Percentiles rank a stretch among this genome's conserved stretches.
These are phyloP conservation scores for Phialemoniopsis sp. DNA, from an alignment of 2,329 filamentous ascomycete genomes.

Conservation along the genomic window DNA sequence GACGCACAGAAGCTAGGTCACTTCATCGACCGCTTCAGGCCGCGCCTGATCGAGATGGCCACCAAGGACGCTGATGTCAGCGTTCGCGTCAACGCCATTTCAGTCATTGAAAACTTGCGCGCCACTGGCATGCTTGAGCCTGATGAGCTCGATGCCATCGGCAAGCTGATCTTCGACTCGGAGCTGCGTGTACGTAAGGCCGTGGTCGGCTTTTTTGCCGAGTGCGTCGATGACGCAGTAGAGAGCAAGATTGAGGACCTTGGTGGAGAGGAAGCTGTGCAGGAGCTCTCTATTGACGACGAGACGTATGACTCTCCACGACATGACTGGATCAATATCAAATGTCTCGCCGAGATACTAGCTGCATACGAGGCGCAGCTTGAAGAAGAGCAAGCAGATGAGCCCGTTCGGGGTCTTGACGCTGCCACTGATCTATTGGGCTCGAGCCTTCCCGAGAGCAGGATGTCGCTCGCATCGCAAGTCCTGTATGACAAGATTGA, in stretches of 20 bases:
- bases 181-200: conserved; percentile 83
- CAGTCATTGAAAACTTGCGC: conserved; percentile 77
- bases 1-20: conserved; percentile 80
- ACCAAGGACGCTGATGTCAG: conserved; percentile 76
- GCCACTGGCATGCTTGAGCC: conserved; percentile 85
- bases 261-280: conserved; percentile 71
- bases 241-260: conserved; percentile 78
- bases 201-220: conserved; percentile 85
- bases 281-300: conserved; percentile 67
- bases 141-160: conserved; percentile 83
- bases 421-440: conserved; percentile 55
- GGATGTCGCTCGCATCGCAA: conserved; percentile 82
- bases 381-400: conserved; percentile 47
- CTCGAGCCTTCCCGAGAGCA: conserved; percentile 66
- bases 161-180: conserved; percentile 82
- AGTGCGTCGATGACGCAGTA: conserved; percentile 78
- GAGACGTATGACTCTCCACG: conserved; percentile 75
- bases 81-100: conserved; percentile 76
- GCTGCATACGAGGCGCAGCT: conserved; percentile 74
- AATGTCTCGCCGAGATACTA: conserved; percentile 82
- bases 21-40: conserved; percentile 89
- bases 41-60: conserved; percentile 88
- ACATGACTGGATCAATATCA: conserved; percentile 84
- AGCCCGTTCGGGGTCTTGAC: conserved; percentile 33
- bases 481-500: conserved; percentile 78